Percentiles rank a stretch among this genome's conserved stretches.
These are phyloP conservation scores for Tilletiaria anomala DNA, from an alignment of 1,284 basidiomycete genomes.

Conservation along the genomic window DNA sequence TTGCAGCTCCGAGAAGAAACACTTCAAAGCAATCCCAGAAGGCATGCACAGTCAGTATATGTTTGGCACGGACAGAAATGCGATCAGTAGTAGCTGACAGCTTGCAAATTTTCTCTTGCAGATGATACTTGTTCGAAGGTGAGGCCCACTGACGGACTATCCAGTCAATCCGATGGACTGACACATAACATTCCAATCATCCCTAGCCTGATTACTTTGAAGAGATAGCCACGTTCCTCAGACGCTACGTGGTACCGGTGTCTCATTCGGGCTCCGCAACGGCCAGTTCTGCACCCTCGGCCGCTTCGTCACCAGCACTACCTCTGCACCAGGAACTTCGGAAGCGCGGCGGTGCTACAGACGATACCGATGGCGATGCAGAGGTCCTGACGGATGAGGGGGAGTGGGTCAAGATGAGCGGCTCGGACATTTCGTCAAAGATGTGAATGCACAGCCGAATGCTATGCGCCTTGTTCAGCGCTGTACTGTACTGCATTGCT, in stretches of 20 bases:
- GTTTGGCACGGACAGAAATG: neutral
- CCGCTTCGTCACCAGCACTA: neutral
- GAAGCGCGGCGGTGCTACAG: neutral
- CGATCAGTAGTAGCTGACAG: neutral
- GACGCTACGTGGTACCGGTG: conserved; percentile 11
- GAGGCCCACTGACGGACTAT: neutral
- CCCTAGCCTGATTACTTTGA: conserved; percentile 27
- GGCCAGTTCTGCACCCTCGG: neutral
- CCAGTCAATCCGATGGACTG: neutral
- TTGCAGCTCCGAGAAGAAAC: conserved; percentile 43
- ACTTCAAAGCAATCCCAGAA: conserved; percentile 43
- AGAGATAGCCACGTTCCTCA: conserved; percentile 21
- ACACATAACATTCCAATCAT: neutral
- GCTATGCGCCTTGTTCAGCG: too few relatives aligned
- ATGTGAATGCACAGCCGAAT: too few relatives aligned
- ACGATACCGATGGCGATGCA: neutral
- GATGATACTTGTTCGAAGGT: conserved; percentile 34
- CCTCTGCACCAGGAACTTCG: neutral
- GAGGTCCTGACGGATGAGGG: conserved; percentile 1
- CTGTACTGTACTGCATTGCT: too few relatives aligned
- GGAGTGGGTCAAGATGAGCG: conserved; percentile 26
- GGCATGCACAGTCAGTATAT: conserved; percentile 56
- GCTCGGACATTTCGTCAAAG: conserved; percentile 10
- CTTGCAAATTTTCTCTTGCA: neutral
- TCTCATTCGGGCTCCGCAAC: neutral